These are phyloP conservation scores for Saccharum hybrid DNA, from an alignment of 202 grass and related monocot genomes.

Conservation along the genomic window DNA sequence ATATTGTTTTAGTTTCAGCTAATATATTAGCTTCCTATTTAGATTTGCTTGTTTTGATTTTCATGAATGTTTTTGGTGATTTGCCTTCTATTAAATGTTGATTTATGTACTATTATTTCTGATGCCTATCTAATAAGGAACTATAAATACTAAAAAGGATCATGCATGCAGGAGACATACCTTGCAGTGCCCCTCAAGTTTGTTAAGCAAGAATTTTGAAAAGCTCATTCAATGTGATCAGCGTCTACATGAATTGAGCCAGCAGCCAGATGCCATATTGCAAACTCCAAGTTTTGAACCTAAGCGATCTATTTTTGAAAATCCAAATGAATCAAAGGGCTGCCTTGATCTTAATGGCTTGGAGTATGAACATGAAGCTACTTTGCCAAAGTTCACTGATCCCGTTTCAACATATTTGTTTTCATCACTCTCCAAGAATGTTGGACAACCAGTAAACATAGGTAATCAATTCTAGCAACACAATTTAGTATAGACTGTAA, in stretches of 20 bases:
- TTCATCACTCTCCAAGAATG: constrained; percentile 47
- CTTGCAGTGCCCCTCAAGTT: constrained; percentile 65
- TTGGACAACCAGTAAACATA: constrained; percentile 49
- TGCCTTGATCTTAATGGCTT: constrained; percentile 46
- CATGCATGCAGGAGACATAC: constrained; percentile 72
- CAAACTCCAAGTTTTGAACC: constrained; percentile 70
- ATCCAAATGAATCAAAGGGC: constrained; percentile 57
- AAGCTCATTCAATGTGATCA: constrained; percentile 90
- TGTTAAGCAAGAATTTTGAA: constrained; percentile 85
- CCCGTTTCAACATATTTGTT: constrained; percentile 49
- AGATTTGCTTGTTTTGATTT: constrained; percentile 27
- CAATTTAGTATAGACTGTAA: background rate
- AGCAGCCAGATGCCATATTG: constrained; percentile 58
- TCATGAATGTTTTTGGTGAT: background rate
- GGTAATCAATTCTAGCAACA: constrained; percentile 53
- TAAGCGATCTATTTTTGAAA: constrained; percentile 74
- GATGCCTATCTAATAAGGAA: constrained; percentile 22
- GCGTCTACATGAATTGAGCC: constrained; percentile 71
- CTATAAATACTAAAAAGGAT: constrained; percentile 21
- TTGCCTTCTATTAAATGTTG: background rate
- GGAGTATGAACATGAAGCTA: constrained; percentile 56
- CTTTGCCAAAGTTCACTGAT: constrained; percentile 59
- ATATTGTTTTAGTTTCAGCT: constrained; percentile 10
- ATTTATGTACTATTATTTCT: background rate
- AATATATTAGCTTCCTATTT: background rate